Conservation (phyloP, 345 rosid species). For the Trapa incisa region DNA sequence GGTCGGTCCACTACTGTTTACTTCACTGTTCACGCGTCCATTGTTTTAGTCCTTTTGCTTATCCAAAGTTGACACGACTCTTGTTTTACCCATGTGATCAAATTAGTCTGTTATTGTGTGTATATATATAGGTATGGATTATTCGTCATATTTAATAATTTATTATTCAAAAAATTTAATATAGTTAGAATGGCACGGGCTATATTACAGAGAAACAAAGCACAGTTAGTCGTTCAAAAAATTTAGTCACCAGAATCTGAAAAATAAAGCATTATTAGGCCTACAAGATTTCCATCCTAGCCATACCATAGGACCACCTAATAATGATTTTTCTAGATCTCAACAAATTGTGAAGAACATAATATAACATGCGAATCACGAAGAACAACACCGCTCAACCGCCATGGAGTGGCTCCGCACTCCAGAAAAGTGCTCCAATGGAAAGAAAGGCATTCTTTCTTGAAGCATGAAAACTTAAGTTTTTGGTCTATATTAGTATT, state of each 20-base stretch:
- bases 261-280: not conserved
- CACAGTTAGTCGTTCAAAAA: not conserved
- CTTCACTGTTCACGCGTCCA: too few species aligned
- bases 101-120: too few species aligned
- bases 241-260: not conserved
- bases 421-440: not conserved
- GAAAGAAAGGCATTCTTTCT: not conserved
- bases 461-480: not conserved
- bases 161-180: not conserved
- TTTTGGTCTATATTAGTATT: conserved; percentile 2
- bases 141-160: not conserved
- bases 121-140: too few species aligned
- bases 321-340: not conserved
- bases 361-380: not conserved
- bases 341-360: not conserved
- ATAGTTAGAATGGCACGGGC: not conserved
- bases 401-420: not conserved
- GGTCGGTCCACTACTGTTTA: too few species aligned
- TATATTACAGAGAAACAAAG: not conserved
- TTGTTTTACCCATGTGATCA: too few species aligned
- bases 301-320: not conserved
- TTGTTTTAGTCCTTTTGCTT: too few species aligned
- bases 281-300: not conserved
- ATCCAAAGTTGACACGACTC: too few species aligned
- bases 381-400: not conserved